Percentiles rank a stretch among this genome's conserved stretches.
phyloP scores from a whole-genome alignment of 345 rosid species.

The Populus davidiana region DNA sequence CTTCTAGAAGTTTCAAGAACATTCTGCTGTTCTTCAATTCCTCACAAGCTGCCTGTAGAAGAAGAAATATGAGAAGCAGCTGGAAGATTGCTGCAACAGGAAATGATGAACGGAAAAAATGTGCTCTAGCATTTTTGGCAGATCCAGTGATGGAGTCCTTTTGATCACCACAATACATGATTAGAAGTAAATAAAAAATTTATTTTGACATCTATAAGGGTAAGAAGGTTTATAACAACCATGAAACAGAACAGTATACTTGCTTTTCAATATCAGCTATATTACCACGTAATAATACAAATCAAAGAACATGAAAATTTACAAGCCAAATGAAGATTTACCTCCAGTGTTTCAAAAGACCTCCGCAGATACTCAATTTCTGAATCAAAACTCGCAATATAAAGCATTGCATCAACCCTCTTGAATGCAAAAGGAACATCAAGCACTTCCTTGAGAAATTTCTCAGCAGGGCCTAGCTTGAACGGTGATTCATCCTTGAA shows the following conservation, averaged over 20 bases:
- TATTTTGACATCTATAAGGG: not conserved
- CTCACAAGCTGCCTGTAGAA: constrained; percentile 63
- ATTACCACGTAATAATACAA: not conserved
- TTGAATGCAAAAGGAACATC: constrained; percentile 83
- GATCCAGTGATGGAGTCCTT: not conserved
- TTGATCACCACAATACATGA: not conserved
- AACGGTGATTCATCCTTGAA: constrained; percentile 71
- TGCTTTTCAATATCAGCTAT: not conserved
- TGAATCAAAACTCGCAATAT: constrained; percentile 77
- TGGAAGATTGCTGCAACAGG: constrained; percentile 5
- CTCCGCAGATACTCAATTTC: constrained; percentile 76
- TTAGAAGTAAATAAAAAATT: not conserved
- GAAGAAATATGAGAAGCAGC: constrained; percentile 8
- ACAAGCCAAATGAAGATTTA: constrained; percentile 11
- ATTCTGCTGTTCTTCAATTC: constrained; percentile 75
- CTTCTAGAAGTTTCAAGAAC: constrained; percentile 89
- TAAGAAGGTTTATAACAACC: not conserved
- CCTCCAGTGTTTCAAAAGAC: constrained; percentile 80
- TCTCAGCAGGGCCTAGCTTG: constrained; percentile 91
- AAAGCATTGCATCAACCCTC: constrained; percentile 90
- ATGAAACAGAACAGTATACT: not conserved
- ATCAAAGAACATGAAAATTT: not conserved
- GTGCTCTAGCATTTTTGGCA: not conserved
- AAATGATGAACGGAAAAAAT: not conserved
- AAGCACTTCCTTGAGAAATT: constrained; percentile 76